phyloP scores from a whole-genome alignment of 805 yeast species.

The Torulaspora franciscae region DNA sequence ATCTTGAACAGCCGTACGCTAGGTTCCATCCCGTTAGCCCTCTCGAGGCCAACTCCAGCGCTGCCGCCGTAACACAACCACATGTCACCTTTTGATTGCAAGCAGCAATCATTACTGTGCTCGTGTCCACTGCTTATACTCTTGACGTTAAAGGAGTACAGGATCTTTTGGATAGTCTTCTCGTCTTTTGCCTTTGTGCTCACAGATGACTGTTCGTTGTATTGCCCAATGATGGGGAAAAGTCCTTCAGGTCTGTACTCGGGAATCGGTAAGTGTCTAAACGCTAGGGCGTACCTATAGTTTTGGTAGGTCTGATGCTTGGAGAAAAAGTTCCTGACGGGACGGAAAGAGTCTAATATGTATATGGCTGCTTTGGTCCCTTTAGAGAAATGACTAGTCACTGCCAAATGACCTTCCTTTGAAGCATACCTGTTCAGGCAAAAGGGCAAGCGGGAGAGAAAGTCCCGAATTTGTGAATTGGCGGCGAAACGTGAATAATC shows the following conservation, averaged over 20 bases:
- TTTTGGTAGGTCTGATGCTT: conserved; percentile 1
- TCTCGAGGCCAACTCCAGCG: conserved; percentile 62
- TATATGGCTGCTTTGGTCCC: conserved; percentile 9
- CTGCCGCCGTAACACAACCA: conserved; percentile 71
- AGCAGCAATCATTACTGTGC: conserved; percentile 64
- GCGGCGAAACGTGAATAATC: conserved; percentile 51
- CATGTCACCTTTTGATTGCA: conserved; percentile 37
- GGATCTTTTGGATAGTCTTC: conserved; percentile 26
- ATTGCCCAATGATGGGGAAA: conserved; percentile 40
- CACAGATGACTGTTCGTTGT: conserved; percentile 37
- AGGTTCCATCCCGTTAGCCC: conserved; percentile 45
- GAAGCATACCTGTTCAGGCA: conserved; percentile 41
- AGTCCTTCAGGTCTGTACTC: conserved; percentile 45
- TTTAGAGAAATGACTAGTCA: neutral
- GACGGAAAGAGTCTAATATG: conserved; percentile 16
- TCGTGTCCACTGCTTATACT: conserved; percentile 64
- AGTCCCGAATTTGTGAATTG: conserved; percentile 42
- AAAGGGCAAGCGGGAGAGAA: conserved; percentile 46
- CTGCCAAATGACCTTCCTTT: conserved; percentile 9
- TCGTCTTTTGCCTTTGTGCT: conserved; percentile 26
- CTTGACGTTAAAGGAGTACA: conserved; percentile 45
- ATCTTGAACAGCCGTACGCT: conserved; percentile 51
- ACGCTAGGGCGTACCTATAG: conserved; percentile 44
- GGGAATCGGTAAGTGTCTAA: conserved; percentile 63
- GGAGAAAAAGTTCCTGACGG: conserved; percentile 5